Evolutionary conservation across 768 basidiomycete genomes (phyloP).

Genomic region (Tephrocybe sp.): DNA sequence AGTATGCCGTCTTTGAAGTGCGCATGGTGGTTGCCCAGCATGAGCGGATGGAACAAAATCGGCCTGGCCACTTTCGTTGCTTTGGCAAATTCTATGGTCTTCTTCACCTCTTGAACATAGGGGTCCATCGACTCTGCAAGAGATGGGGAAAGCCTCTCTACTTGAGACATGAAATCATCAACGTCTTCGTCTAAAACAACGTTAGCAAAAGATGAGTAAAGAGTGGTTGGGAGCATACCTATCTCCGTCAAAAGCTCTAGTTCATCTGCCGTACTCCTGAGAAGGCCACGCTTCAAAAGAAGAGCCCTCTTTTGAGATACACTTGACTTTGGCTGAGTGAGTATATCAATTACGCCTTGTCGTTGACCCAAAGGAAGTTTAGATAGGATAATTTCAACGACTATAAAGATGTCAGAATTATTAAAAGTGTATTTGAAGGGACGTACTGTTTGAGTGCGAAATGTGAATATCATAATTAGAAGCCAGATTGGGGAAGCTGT

Average conservation of each 20-base stretch:
- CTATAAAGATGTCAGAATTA: conserved; percentile 33
- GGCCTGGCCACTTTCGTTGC: conserved; percentile 62
- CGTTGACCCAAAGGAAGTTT: conserved; percentile 60
- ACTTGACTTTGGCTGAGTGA: conserved; percentile 63
- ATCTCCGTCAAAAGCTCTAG: conserved; percentile 66
- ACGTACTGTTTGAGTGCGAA: conserved; percentile 73
- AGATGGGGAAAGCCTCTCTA: conserved; percentile 60
- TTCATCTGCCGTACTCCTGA: conserved; percentile 68
- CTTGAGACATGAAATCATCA: conserved; percentile 47
- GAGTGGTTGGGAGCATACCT: conserved; percentile 34
- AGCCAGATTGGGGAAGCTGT: conserved; percentile 67
- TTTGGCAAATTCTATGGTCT: conserved; percentile 54
- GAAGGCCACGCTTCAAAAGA: conserved; percentile 66
- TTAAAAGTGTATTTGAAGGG: neutral
- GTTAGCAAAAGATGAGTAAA: neutral
- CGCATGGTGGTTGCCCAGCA: conserved; percentile 62
- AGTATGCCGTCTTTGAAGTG: conserved; percentile 74
- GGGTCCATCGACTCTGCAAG: conserved; percentile 47
- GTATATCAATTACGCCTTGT: conserved; percentile 56
- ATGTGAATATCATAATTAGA: conserved; percentile 73
- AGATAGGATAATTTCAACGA: conserved; percentile 61
- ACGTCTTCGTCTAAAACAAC: conserved; percentile 53
- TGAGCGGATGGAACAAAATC: conserved; percentile 69
- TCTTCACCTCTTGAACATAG: conserved; percentile 58
- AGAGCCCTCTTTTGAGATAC: conserved; percentile 66